phyloP scores from a whole-genome alignment of 371 early-diverging fungal species.

The Sporodiniella umbellata region DNA sequence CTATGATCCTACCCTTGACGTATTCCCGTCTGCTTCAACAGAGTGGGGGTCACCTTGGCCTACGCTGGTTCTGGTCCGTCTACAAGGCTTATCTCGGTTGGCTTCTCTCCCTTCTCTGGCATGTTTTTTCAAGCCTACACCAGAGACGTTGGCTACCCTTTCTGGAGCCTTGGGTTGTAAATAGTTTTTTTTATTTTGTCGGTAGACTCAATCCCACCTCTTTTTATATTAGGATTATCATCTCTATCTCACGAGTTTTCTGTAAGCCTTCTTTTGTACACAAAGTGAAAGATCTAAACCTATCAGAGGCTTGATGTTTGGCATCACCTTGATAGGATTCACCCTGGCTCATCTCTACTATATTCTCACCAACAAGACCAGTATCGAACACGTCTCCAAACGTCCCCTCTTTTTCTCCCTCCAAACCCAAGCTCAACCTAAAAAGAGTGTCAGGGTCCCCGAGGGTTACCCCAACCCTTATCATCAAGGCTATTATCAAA shows the following conservation, averaged over 20 bases:
- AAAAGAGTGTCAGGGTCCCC: slow-evolving; percentile 22
- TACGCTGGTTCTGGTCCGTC: too few species aligned
- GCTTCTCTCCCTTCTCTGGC: too few species aligned
- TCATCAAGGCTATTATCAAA: slow-evolving; percentile 2
- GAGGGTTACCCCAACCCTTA: slow-evolving; percentile 1
- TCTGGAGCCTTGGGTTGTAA: too few species aligned
- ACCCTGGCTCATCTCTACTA: slow-evolving; percentile 32
- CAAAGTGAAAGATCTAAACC: background rate
- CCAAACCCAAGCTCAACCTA: slow-evolving; percentile 8
- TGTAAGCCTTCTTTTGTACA: slow-evolving; percentile 5
- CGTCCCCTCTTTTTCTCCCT: slow-evolving; percentile 22
- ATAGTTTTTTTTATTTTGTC: too few species aligned
- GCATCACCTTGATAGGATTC: slow-evolving; percentile 26
- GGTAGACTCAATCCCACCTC: too few species aligned
- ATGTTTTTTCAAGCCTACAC: too few species aligned
- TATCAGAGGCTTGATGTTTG: slow-evolving; percentile 14
- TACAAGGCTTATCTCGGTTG: too few species aligned
- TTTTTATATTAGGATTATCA: slow-evolving; percentile 12
- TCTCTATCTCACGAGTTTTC: slow-evolving; percentile 6
- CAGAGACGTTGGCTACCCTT: too few species aligned
- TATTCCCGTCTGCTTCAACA: background rate
- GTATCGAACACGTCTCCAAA: slow-evolving; percentile 37
- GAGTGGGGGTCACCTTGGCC: slow-evolving; percentile 7
- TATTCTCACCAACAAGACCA: slow-evolving; percentile 35
- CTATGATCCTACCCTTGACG: slow-evolving; percentile 3